Evolutionary conservation across 2,329 filamentous ascomycete species (phyloP), one percentile per base, ranked within the genome.

Genomic region (Calonectria leucothoes): DNA sequence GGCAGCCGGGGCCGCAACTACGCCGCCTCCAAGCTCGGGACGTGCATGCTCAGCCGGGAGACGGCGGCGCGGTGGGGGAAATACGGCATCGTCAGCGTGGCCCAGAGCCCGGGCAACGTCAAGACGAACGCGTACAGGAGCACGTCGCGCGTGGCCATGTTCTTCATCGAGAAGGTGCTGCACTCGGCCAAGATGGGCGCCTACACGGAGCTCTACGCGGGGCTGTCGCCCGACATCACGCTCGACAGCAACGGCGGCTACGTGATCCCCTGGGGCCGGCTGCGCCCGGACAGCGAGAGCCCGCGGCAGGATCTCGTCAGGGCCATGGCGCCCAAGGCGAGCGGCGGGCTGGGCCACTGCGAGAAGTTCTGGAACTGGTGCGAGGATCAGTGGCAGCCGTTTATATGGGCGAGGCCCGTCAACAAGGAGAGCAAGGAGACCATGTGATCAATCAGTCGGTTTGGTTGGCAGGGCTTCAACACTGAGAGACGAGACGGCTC

Each of bases 201-300:
- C 2, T 86, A 85, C 69, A 86, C 86, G 0, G 84, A 85, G 75
- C 70, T 87, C 2, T 87, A 78, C 64, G 83, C 85, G 39, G 85
- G 84, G 0, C 76, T 86, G 63, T 84, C 84, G 0, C 79, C 82
- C 0, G 84, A 86, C 3, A 77, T 87, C 2, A 82, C 79, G 4
- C 27, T 74, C 4, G 81, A 82, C 63, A 77, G 83, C 1, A 80
- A 79, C 51, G 82, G 81, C 8, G 61, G 73, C 6, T 83, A 81
- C 20, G 72, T 82, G 49, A 76, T 82, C 11, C 82, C 81, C 6
- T 83, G 80, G 80, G 81, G 82, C 4, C 76, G 77, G 42, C 74
- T 82, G 20, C 74, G 75, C 29, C 12, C 69, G 1, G 75, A 80
- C 42, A 63, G 55, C 25, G 66, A 75, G 10, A 71, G 69, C 15